These are phyloP conservation scores for Aspergillus persii DNA, from an alignment of 2,329 filamentous ascomycete genomes.

Conservation along the genomic window DNA sequence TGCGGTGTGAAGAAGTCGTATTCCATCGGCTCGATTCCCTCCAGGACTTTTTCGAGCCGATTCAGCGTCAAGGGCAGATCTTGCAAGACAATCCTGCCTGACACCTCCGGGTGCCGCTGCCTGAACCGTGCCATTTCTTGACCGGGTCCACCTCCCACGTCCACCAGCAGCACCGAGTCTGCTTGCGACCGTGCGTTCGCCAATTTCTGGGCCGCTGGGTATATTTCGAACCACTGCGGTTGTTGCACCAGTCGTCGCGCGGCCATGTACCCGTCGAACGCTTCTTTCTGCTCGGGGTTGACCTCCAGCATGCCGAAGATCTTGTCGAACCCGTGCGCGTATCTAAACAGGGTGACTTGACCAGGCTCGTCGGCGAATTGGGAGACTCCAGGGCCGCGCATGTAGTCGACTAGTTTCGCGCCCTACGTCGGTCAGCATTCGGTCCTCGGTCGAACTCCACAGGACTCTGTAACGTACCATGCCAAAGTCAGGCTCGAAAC, in stretches of 20 bases:
- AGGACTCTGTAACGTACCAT: conserved; percentile 1
- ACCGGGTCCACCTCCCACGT: conserved; percentile 43
- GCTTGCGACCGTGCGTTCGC: neutral
- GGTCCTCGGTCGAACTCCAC: neutral
- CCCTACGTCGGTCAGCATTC: neutral
- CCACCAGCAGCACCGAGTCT: conserved; percentile 32
- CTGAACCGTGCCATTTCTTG: conserved; percentile 40
- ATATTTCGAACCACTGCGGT: conserved; percentile 21
- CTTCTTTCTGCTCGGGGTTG: conserved; percentile 17
- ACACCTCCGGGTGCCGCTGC: conserved; percentile 32
- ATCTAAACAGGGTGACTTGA: conserved; percentile 15
- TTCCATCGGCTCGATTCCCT: conserved; percentile 29
- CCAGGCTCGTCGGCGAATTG: neutral
- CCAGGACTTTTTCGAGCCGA: conserved; percentile 10
- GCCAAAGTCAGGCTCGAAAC: conserved; percentile 10
- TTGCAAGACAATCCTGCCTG: conserved; percentile 48
- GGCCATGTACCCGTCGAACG: conserved; percentile 21
- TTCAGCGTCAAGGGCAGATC: conserved; percentile 43
- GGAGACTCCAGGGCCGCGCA: conserved; percentile 16
- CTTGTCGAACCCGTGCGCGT: conserved; percentile 14
- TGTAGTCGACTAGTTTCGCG: conserved; percentile 15
- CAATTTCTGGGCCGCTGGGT: conserved; percentile 10
- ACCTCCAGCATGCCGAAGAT: conserved; percentile 17
- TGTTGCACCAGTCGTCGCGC: conserved; percentile 10
- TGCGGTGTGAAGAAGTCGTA: conserved; percentile 49